A percentile compares a stretch with the other conserved stretches of the same genome.
Conservation (phyloP, 2,329 filamentous ascomycete species). For the Diaporthe caulivora region DNA sequence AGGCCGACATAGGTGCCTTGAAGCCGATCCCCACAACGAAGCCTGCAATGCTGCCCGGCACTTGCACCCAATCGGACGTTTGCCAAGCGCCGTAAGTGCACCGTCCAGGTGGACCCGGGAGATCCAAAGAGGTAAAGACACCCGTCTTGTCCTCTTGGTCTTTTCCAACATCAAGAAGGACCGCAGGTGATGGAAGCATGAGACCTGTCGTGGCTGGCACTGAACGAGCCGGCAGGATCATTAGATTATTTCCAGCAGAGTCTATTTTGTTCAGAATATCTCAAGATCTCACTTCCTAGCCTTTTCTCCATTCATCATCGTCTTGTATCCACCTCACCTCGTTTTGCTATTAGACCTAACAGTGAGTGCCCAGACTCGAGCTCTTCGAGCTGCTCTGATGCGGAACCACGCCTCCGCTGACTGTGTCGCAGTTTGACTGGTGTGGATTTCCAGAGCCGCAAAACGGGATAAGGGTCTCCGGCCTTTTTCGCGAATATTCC, state of each 20-base stretch:
- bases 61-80: not conserved
- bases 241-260: not conserved
- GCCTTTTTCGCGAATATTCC: not conserved
- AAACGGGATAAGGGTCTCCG: constrained; percentile 1
- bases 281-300: not conserved
- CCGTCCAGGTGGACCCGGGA: not conserved
- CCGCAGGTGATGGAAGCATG: not conserved
- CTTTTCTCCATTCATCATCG: not conserved
- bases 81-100: not conserved
- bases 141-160: not conserved
- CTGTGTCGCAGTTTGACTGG: not conserved
- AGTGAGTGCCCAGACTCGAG: not conserved
- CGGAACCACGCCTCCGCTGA: constrained; percentile 14
- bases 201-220: not conserved
- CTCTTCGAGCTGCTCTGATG: not conserved
- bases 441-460: not conserved
- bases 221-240: not conserved
- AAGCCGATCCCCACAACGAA: not conserved
- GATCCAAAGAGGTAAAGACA: not conserved
- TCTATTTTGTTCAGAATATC: not conserved
- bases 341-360: not conserved
- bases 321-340: not conserved
- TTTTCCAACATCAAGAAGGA: not conserved
- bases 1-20: not conserved
- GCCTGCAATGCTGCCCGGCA: not conserved